Conservation (phyloP, 768 basidiomycete genomes). For the Pisolithus sp. region DNA sequence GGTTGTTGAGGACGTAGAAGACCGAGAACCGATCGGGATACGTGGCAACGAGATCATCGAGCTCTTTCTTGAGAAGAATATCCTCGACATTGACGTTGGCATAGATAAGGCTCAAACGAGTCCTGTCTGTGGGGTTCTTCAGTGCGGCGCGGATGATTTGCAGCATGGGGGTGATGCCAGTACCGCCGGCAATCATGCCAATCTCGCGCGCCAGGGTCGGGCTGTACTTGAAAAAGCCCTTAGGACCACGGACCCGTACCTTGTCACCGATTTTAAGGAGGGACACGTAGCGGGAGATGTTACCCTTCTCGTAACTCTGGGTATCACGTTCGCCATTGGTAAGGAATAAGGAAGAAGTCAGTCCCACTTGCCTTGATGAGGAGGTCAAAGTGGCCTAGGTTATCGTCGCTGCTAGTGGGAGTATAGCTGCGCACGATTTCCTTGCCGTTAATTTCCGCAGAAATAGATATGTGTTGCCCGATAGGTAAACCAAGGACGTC, state of each 20-base stretch:
- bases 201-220: conserved; percentile 69
- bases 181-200: conserved; percentile 98
- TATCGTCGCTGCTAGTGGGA: conserved; percentile 89
- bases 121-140: conserved; percentile 81
- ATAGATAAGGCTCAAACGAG: conserved; percentile 84
- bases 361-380: conserved; percentile 75
- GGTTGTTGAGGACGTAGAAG: conserved; percentile 92
- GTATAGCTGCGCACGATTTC: conserved; percentile 89
- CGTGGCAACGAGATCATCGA: conserved; percentile 67
- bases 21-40: conserved; percentile 70
- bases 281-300: conserved; percentile 85
- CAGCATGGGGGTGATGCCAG: conserved; percentile 98
- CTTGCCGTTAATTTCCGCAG: conserved; percentile 89
- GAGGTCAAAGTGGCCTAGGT: conserved; percentile 91
- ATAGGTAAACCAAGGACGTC: conserved; percentile 90
- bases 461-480: conserved; percentile 92
- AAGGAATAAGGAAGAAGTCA: background rate
- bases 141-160: conserved; percentile 94
- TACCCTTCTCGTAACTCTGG: conserved; percentile 94
- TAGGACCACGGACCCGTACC: conserved; percentile 90
- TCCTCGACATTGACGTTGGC: conserved; percentile 93
- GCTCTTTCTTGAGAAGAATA: conserved; percentile 83
- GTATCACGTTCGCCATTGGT: background rate
- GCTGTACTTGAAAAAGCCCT: conserved; percentile 86
- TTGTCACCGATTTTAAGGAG: conserved; percentile 82